These are phyloP conservation scores for Daedaleopsis sinensis DNA, from an alignment of 768 basidiomycete species.

Conservation along the genomic window DNA sequence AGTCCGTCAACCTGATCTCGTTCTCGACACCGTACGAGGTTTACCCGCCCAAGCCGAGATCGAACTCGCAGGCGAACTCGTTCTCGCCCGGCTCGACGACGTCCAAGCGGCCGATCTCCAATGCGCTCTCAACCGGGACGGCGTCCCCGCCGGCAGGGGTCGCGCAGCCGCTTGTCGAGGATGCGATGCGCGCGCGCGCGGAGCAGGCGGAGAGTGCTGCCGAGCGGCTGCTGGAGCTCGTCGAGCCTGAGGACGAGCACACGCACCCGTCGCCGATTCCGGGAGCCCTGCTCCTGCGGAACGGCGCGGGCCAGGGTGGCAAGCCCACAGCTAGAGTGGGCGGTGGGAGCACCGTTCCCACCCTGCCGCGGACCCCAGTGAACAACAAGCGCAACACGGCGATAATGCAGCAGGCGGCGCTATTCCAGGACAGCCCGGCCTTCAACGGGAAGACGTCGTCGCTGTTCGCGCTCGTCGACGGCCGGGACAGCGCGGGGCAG, in stretches of 20 bases:
- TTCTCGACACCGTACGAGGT: conserved; percentile 70
- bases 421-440: conserved; percentile 82
- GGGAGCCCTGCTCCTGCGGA: conserved; percentile 51
- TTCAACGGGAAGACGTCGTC: conserved; percentile 54
- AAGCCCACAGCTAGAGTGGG: conserved; percentile 9
- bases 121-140: conserved; percentile 59
- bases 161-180: conserved; percentile 67
- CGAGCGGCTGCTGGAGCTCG: conserved; percentile 82
- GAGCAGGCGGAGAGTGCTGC: conserved; percentile 95
- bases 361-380: conserved; percentile 65
- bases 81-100: conserved; percentile 57
- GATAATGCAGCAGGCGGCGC: conserved; percentile 73
- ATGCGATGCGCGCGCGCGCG: conserved; percentile 83
- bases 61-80: conserved; percentile 47
- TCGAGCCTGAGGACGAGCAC: conserved; percentile 74
- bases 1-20: conserved; percentile 64
- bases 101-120: conserved; percentile 48
- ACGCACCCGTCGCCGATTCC: conserved; percentile 57
- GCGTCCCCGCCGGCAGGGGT: conserved; percentile 40
- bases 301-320: conserved; percentile 30
- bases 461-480: conserved; percentile 70
- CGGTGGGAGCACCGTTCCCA: conserved; percentile 24
- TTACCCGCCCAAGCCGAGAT: conserved; percentile 42
- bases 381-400: conserved; percentile 47
- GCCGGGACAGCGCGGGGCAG: conserved; percentile 66